Percentiles rank a stretch among this genome's conserved stretches.
Conservation (phyloP, 768 basidiomycete species). For the Calocera cornea region DNA sequence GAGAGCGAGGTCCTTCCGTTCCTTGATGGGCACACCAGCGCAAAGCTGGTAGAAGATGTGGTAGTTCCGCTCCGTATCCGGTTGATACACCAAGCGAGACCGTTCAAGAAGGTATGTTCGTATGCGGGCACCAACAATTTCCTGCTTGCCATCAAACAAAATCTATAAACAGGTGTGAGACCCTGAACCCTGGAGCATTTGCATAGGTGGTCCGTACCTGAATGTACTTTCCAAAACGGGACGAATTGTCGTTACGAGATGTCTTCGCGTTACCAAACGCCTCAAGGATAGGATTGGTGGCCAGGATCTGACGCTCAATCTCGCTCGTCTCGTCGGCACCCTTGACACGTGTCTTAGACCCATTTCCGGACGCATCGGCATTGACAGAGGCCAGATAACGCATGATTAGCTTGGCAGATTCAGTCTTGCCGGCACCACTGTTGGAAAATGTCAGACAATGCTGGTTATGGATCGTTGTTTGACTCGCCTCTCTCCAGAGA, state of each 20-base stretch:
- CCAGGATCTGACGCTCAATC: slow-evolving; percentile 92
- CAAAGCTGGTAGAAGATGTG: slow-evolving; percentile 99
- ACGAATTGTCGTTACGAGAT: slow-evolving; percentile 96
- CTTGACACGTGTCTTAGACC: slow-evolving; percentile 51
- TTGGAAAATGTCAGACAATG: slow-evolving; percentile 10
- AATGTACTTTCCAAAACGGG: slow-evolving; percentile 98
- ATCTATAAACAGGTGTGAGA: slow-evolving; percentile 41
- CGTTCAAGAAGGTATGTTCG: slow-evolving; percentile 96
- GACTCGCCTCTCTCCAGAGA: slow-evolving; percentile 86
- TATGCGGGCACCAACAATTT: slow-evolving; percentile 97
- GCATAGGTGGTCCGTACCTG: slow-evolving; percentile 45
- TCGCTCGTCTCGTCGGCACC: slow-evolving; percentile 80
- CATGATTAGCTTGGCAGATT: slow-evolving; percentile 99
- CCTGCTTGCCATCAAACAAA: slow-evolving; percentile 86
- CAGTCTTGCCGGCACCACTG: slow-evolving; percentile 98
- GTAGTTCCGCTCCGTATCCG: slow-evolving; percentile 92
- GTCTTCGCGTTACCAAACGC: slow-evolving; percentile 99
- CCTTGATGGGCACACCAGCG: slow-evolving; percentile 87
- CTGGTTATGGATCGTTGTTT: slow-evolving; percentile 11
- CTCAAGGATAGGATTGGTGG: slow-evolving; percentile 98
- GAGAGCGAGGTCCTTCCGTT: slow-evolving; percentile 86
- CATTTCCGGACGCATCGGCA: slow-evolving; percentile 45
- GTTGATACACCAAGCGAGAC: slow-evolving; percentile 94
- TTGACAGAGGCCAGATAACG: slow-evolving; percentile 97
- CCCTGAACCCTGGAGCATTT: not conserved